Percentiles rank a stretch among this genome's conserved stretches.
Evolutionary conservation across 306 rosid genomes (phyloP).

Genomic region (Prunus mira): DNA sequence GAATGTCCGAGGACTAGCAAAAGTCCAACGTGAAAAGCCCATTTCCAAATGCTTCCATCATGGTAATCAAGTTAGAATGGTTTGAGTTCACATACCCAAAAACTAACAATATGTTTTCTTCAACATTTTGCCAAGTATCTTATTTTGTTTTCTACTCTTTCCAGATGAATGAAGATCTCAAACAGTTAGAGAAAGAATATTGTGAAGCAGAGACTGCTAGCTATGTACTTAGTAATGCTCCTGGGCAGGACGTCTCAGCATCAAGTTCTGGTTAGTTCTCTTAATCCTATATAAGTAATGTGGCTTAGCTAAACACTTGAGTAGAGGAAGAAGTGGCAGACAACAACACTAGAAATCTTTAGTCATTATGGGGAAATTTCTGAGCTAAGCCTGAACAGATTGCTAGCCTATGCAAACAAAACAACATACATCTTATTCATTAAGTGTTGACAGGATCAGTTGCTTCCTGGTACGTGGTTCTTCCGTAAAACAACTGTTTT

Average conservation of each 20-base stretch:
- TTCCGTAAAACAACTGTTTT: background rate
- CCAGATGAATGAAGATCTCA: slow-evolving; percentile 42
- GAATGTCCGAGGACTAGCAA: slow-evolving; percentile 28
- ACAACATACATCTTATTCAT: slow-evolving; percentile 18
- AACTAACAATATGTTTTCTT: background rate
- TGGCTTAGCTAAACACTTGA: slow-evolving; percentile 9
- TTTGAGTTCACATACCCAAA: slow-evolving; percentile 20
- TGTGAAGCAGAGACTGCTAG: slow-evolving; percentile 28
- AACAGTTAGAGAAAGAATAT: slow-evolving; percentile 32
- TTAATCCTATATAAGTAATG: slow-evolving; percentile 10
- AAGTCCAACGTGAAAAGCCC: slow-evolving; percentile 9
- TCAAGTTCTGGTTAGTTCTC: slow-evolving; percentile 51
- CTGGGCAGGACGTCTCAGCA: slow-evolving; percentile 37
- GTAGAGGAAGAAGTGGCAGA: background rate
- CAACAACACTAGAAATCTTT: no score
- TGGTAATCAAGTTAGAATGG: slow-evolving; percentile 19
- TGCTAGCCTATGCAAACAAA: background rate
- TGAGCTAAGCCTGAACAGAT: no score
- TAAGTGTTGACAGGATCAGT: slow-evolving; percentile 39
- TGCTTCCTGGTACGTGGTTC: slow-evolving; percentile 52
- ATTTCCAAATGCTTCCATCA: slow-evolving; percentile 18
- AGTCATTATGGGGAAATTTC: no score
- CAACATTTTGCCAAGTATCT: background rate
- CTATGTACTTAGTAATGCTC: slow-evolving; percentile 13
- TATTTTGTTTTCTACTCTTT: slow-evolving; percentile 6